Evolutionary conservation across 495 filamentous ascomycete genomes (phyloP).

Genomic region (Lentithecium fluviatile): DNA sequence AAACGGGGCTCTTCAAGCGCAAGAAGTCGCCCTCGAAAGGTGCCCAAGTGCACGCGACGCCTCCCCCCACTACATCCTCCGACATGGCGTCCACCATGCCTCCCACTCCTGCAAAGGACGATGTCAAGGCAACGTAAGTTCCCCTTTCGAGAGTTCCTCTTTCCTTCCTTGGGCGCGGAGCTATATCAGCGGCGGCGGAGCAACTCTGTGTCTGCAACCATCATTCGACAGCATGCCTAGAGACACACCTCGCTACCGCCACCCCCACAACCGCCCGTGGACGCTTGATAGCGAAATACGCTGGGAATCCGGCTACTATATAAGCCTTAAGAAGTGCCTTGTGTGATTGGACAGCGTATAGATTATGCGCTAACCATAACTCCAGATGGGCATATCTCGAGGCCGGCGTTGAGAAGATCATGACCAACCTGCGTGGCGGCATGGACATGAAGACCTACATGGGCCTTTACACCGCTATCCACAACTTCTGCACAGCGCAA

Average conservation of each 20-base stretch:
- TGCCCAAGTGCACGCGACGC: constrained; percentile 32
- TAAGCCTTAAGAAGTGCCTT: too few species aligned
- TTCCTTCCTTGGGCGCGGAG: neutral
- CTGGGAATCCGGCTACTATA: too few species aligned
- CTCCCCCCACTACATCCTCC: neutral
- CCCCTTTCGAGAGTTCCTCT: neutral
- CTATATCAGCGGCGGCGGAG: too few species aligned
- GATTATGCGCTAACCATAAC: neutral
- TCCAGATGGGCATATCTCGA: constrained; percentile 85
- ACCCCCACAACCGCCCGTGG: too few species aligned
- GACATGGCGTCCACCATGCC: constrained; percentile 37
- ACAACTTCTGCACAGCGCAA: constrained; percentile 99
- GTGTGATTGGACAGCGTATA: too few species aligned
- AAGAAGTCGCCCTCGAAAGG: constrained; percentile 33
- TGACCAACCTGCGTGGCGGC: constrained; percentile 84
- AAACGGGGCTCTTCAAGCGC: constrained; percentile 24
- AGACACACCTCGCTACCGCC: too few species aligned
- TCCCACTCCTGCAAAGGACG: constrained; percentile 69
- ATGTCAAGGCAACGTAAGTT: constrained; percentile 78
- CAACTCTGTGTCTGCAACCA: too few species aligned
- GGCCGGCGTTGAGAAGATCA: constrained; percentile 82
- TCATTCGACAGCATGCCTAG: too few species aligned
- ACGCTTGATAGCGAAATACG: too few species aligned
- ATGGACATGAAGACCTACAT: constrained; percentile 95
- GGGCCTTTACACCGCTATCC: constrained; percentile 95